phyloP scores from a whole-genome alignment of 129 eudicot genomes.

The Lactuca saligna region DNA sequence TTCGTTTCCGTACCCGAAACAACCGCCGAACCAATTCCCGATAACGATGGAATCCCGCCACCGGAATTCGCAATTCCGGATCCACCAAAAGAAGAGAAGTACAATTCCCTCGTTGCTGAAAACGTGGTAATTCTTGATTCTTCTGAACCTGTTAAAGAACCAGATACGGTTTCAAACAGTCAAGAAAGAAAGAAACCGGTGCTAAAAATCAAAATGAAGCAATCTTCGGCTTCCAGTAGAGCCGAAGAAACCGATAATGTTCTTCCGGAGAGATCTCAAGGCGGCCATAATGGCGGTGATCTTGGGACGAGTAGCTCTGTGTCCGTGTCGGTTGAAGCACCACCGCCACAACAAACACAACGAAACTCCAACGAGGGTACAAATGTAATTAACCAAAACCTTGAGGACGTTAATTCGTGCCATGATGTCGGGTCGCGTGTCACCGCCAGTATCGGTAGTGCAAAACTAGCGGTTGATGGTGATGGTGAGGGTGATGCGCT shows the following conservation, averaged over 20 bases:
- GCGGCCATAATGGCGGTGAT: conserved; percentile 50
- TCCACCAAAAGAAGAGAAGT: conserved; percentile 36
- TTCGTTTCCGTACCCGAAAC: conserved; percentile 29
- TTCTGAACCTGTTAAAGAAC: conserved; percentile 42
- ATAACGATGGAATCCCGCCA: conserved; percentile 32
- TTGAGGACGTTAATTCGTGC: conserved; percentile 78
- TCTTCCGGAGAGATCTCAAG: conserved; percentile 47
- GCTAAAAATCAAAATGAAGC: conserved; percentile 69
- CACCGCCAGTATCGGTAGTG: conserved; percentile 94
- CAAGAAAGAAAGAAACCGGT: conserved; percentile 60
- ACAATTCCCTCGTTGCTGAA: conserved; percentile 27
- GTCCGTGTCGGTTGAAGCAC: conserved; percentile 82
- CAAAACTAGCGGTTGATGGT: conserved; percentile 52
- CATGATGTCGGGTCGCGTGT: conserved; percentile 87
- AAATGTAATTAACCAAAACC: conserved; percentile 52
- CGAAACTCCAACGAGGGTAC: conserved; percentile 45
- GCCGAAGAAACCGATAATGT: conserved; percentile 51
- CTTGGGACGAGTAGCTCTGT: conserved; percentile 79
- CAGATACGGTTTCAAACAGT: conserved; percentile 54
- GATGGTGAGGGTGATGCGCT: conserved; percentile 38
- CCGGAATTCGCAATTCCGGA: conserved; percentile 28
- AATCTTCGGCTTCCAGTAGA: conserved; percentile 65
- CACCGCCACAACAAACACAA: conserved; percentile 50
- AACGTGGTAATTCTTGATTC: conserved; percentile 31
- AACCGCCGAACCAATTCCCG: conserved; percentile 19